Evolutionary conservation across 202 grass and related monocot species (phyloP).

Genomic region (Hordeum pubiflorum): DNA sequence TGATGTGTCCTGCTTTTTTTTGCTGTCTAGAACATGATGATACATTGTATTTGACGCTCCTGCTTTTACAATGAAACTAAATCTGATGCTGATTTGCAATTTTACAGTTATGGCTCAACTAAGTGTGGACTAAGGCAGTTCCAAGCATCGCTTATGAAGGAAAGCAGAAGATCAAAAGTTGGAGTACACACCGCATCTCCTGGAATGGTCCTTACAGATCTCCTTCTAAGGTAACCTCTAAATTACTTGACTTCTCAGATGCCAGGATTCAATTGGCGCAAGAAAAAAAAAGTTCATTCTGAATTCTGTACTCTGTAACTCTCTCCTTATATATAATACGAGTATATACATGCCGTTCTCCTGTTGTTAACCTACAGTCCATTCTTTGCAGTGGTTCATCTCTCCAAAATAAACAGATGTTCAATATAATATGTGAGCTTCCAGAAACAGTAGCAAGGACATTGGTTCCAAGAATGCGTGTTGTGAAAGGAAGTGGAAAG

Average conservation of each 20-base stretch:
- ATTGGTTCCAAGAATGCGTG: conserved; percentile 92
- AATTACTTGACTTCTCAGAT: conserved; percentile 11
- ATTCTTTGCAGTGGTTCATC: conserved; percentile 68
- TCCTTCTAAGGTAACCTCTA: conserved; percentile 73
- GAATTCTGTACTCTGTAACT: not conserved
- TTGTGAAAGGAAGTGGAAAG: conserved; percentile 96
- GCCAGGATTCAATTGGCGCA: not conserved
- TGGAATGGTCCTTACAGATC: conserved; percentile 96
- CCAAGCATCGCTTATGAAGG: conserved; percentile 83
- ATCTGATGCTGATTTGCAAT: conserved; percentile 17
- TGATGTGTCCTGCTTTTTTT: not conserved
- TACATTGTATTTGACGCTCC: not conserved
- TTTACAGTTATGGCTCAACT: conserved; percentile 90
- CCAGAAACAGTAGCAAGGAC: conserved; percentile 96
- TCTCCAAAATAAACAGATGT: conserved; percentile 95
- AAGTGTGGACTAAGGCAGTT: conserved; percentile 95
- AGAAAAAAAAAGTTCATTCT: not conserved
- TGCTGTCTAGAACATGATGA: not conserved
- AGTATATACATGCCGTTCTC: too few species aligned
- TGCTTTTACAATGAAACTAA: conserved; percentile 16
- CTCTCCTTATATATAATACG: too few species aligned
- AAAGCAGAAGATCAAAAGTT: conserved; percentile 85
- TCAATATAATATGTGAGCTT: conserved; percentile 97
- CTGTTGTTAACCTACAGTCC: too few species aligned
- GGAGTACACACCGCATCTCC: conserved; percentile 95